Percentiles rank a stretch among this genome's conserved stretches.
Conservation (phyloP, 164 flowering plant species). For the Nymphaea colorata region DNA sequence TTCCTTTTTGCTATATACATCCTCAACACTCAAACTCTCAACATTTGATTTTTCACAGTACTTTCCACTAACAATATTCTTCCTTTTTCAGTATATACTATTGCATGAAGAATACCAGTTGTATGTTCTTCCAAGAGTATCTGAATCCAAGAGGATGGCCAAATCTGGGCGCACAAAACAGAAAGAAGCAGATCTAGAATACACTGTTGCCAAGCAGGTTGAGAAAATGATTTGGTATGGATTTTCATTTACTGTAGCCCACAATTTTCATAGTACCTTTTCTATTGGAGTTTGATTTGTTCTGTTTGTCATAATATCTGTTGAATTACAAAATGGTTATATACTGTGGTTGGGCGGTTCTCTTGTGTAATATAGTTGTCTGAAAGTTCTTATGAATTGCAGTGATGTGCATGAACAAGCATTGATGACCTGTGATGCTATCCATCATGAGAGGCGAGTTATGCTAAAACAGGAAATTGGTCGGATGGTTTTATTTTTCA, state of each 20-base stretch:
- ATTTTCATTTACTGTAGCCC: not conserved
- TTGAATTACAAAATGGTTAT: no score
- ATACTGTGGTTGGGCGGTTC: no score
- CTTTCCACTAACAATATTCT: not conserved
- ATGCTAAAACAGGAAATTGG: conserved; percentile 94
- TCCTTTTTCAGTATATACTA: conserved; percentile 46
- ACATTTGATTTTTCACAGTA: not conserved
- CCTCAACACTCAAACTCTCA: no score
- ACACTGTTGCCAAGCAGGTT: conserved; percentile 97
- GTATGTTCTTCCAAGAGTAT: conserved; percentile 82
- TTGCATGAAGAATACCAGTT: conserved; percentile 93
- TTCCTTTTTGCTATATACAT: no score
- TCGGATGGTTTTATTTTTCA: conserved; percentile 89
- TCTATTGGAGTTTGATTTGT: no score
- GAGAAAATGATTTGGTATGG: conserved; percentile 92
- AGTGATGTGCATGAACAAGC: conserved; percentile 99
- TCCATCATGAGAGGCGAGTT: conserved; percentile 86
- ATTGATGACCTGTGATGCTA: conserved; percentile 65
- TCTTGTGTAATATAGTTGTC: no score
- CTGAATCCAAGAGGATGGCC: conserved; percentile 96
- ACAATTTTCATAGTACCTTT: no score
- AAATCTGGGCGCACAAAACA: conserved; percentile 94
- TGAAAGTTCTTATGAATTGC: conserved; percentile 6
- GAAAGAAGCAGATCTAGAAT: conserved; percentile 96
- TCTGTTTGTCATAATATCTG: no score